Base-by-base conservation (phyloP, 148 eudicot genomes). In the Camellia japonica region DNA sequence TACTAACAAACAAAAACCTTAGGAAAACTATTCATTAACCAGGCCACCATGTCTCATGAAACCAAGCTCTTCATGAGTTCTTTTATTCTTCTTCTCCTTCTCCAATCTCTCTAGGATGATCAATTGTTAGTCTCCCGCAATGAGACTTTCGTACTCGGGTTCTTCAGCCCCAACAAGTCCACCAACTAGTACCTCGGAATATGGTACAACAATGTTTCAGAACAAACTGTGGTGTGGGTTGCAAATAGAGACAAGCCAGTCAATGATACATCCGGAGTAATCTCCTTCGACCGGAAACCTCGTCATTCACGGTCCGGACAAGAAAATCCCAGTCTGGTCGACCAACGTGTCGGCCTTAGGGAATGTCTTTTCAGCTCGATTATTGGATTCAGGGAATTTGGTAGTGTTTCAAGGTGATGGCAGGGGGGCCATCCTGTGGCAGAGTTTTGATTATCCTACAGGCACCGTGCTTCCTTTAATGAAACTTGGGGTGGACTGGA, bases 311-410 rank as follows among this genome's bases (percentile, higher is more conserved):
- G 80, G 79, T 20, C 55, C 71, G 5, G 63, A 65, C 59, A 75
- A 62, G 12, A 77, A 82, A 0, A 60, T 61, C 14, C 56, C 70
- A 15, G 20, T 79, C 13, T 89, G 90, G 92, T 81, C 86, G 23
- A 78, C 88, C 44, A 83, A 81, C 44, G n/a, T 80, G 16, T 44
- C 87, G 6, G 3, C 67, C 3, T 47, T 64, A 0, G 42, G 44
- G 5, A 71, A 10, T 19, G 6, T 19, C 15, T 65, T 42, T 38
- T 71, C 64, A 43, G 88, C 86, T 18, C 83, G 71, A 65, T 81
- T 89, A 42, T 54, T 83, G 58, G 88, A 89, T 15, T 72, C 88
- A 4, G 91, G 92, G 4, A 87, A 87, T 69, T 47, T 89, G 7
- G 86, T 85, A 5, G 51, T 87, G 67, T 54, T 82, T 42, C 63